phyloP scores from a whole-genome alignment of 305 asterid genomes.

The Euphrasia arctica region DNA sequence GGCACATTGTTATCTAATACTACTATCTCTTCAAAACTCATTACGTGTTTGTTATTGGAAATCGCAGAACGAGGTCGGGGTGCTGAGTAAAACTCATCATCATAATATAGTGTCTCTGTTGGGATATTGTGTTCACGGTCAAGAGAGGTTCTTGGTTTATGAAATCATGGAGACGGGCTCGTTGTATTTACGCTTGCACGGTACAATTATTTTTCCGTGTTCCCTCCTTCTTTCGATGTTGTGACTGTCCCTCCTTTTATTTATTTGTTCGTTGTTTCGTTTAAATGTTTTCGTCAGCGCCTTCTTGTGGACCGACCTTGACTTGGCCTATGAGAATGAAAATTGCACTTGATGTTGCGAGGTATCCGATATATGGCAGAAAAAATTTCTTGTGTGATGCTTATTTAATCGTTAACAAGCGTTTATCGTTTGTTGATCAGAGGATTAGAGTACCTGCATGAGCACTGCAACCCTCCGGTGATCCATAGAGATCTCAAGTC shows the following conservation, averaged over 20 bases:
- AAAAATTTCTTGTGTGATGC: background rate
- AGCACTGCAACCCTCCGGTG: constrained; percentile 79
- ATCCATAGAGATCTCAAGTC: constrained; percentile 91
- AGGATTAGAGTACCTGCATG: constrained; percentile 88
- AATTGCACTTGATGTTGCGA: constrained; percentile 88
- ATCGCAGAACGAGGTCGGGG: constrained; percentile 79
- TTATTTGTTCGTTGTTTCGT: background rate
- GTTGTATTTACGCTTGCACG: constrained; percentile 73
- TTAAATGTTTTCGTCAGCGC: constrained; percentile 36
- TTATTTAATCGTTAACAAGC: background rate
- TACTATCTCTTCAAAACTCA: background rate
- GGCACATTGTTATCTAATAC: background rate
- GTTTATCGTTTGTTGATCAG: constrained; percentile 32
- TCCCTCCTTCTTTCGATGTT: background rate
- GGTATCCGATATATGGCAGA: constrained; percentile 34
- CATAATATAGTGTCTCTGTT: constrained; percentile 79
- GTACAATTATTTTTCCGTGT: constrained; percentile 32
- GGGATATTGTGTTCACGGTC: constrained; percentile 72
- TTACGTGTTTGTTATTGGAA: background rate
- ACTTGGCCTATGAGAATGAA: constrained; percentile 90
- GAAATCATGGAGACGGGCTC: constrained; percentile 89
- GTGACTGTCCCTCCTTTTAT: background rate
- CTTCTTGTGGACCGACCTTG: constrained; percentile 55
- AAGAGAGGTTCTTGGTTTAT: constrained; percentile 65
- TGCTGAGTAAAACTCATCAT: constrained; percentile 71